Percentiles rank a stretch among this genome's conserved stretches.
These are phyloP conservation scores for Verbascum thapsus DNA, from an alignment of 257 asterid genomes.

Conservation along the genomic window DNA sequence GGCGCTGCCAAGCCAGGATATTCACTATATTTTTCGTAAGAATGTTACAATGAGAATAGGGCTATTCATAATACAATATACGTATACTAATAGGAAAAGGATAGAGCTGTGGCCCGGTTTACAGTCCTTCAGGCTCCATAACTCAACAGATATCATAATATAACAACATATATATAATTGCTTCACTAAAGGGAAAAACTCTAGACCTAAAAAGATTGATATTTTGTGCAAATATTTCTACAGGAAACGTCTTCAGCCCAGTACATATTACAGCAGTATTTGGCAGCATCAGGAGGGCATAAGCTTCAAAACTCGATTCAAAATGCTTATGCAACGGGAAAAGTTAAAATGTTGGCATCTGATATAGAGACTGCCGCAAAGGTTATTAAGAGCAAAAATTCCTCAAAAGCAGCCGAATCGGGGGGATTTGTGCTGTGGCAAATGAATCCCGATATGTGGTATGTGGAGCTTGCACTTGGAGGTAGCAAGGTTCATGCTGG, in stretches of 20 bases:
- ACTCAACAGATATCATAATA: no score
- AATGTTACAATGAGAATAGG: no score
- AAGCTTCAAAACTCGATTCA: conserved; percentile 51
- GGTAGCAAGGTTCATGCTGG: conserved; percentile 66
- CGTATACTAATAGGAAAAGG: no score
- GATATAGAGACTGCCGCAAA: conserved; percentile 54
- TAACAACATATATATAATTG: no score
- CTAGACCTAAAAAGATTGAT: neutral
- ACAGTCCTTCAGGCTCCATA: no score
- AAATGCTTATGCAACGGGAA: conserved; percentile 60
- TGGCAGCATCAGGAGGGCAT: conserved; percentile 63
- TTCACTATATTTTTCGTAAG: no score
- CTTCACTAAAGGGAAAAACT: no score
- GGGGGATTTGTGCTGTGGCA: conserved; percentile 65
- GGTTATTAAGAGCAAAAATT: conserved; percentile 47
- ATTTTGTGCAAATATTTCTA: neutral
- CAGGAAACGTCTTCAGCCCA: conserved; percentile 63
- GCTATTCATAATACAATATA: no score
- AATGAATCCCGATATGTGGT: conserved; percentile 68
- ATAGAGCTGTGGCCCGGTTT: no score
- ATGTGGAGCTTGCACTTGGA: conserved; percentile 56
- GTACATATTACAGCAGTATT: conserved; percentile 58
- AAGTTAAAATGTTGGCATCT: conserved; percentile 56
- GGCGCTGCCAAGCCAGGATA: no score
- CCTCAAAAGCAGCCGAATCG: conserved; percentile 49